These are phyloP conservation scores for Cyclostephanos invisitatus DNA, from an alignment of 108 stramenopile genomes.

Conservation along the genomic window DNA sequence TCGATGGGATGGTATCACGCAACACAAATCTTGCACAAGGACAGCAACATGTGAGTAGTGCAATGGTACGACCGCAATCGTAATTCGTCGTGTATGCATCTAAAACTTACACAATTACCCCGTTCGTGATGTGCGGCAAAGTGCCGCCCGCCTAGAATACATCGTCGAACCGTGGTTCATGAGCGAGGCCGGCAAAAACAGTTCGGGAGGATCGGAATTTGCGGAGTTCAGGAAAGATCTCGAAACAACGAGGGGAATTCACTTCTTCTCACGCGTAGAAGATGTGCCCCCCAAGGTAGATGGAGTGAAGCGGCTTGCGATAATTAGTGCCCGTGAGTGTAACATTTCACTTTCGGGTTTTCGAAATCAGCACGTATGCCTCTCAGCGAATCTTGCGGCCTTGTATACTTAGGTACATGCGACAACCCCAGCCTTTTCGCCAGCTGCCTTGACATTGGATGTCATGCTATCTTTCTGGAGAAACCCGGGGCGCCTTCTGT, in stretches of 20 bases:
- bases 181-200: conserved; percentile 35
- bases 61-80: background rate
- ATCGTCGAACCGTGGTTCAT: conserved; percentile 81
- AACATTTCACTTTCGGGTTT: background rate
- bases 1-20: conserved; percentile 91
- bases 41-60: conserved; percentile 32
- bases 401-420: conserved; percentile 45
- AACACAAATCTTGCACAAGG: conserved; percentile 67
- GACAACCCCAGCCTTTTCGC: conserved; percentile 75
- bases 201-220: conserved; percentile 53
- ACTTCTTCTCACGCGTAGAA: conserved; percentile 45
- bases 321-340: conserved; percentile 61
- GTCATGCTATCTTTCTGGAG: conserved; percentile 71
- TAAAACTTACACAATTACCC: background rate
- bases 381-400: background rate
- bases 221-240: conserved; percentile 33
- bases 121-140: conserved; percentile 1
- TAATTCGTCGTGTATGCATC: background rate
- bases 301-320: conserved; percentile 37
- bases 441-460: conserved; percentile 54
- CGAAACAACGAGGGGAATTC: conserved; percentile 38
- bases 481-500: conserved; percentile 90
- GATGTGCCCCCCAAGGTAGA: conserved; percentile 42
- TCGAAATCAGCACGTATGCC: background rate
- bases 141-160: conserved; percentile 33